These are phyloP conservation scores for Cenchrus purpureus DNA, from an alignment of 176 grass and related monocot genomes.

Conservation along the genomic window DNA sequence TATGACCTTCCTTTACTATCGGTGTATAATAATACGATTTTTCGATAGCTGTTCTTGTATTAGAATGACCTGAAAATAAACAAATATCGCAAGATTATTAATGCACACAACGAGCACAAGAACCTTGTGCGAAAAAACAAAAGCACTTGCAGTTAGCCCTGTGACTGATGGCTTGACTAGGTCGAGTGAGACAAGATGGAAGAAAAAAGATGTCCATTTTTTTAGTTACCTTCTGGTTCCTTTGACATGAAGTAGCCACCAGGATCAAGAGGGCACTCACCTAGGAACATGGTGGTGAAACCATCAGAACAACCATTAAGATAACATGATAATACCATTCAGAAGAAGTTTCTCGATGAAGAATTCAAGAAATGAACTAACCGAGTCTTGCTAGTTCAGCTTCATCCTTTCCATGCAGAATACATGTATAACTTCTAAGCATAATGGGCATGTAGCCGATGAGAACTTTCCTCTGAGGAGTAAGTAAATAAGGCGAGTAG, in stretches of 20 bases:
- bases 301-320: conserved; percentile 32
- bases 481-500: not conserved
- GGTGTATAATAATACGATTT: conserved; percentile 93
- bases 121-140: conserved; percentile 8
- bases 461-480: conserved; percentile 38
- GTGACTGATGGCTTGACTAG: conserved; percentile 18
- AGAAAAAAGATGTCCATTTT: conserved; percentile 1
- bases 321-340: not conserved
- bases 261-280: conserved; percentile 95
- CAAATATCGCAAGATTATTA: conserved; percentile 27
- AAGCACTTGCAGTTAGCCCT: not conserved
- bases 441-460: conserved; percentile 91
- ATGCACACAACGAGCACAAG: not conserved
- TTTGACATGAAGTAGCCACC: conserved; percentile 96
- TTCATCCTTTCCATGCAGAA: conserved; percentile 83
- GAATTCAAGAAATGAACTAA: conserved; percentile 35
- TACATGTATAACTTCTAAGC: conserved; percentile 74
- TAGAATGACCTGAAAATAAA: conserved; percentile 80
- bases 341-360: not conserved
- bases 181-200: conserved; percentile 1
- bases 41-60: conserved; percentile 98
- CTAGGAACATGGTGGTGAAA: conserved; percentile 49
- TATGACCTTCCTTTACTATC: conserved; percentile 84
- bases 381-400: conserved; percentile 74
- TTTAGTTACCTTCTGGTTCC: conserved; percentile 88